phyloP scores from a whole-genome alignment of 352 stramenopile genomes.

The Pythium plurisporium region DNA sequence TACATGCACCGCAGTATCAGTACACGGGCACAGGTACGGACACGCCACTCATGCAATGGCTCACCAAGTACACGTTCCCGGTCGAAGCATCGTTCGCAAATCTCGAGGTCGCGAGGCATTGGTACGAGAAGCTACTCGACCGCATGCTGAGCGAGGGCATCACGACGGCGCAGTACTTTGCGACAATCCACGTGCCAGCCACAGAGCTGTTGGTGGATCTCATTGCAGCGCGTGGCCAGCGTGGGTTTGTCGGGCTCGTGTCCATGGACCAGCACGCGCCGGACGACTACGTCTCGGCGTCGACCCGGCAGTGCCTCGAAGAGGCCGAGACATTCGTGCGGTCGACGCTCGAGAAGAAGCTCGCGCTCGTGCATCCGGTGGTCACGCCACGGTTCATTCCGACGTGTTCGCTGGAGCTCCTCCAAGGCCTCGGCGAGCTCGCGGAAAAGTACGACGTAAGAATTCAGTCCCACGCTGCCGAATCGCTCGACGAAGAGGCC shows the following conservation, averaged over 20 bases:
- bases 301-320: slow-evolving; percentile 44
- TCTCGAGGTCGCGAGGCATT: slow-evolving; percentile 33
- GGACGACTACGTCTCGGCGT: slow-evolving; percentile 61
- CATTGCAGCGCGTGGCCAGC: slow-evolving; percentile 55
- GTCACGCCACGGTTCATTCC: slow-evolving; percentile 90
- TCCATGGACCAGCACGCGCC: slow-evolving; percentile 90
- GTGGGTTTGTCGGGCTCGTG: slow-evolving; percentile 86
- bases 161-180: slow-evolving; percentile 90
- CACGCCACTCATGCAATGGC: slow-evolving; percentile 88
- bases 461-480: slow-evolving; percentile 86
- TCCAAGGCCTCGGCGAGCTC: slow-evolving; percentile 67
- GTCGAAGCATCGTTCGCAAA: slow-evolving; percentile 72
- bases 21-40: slow-evolving; percentile 89
- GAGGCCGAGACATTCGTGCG: slow-evolving; percentile 78
- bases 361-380: slow-evolving; percentile 62
- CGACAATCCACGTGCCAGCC: slow-evolving; percentile 75
- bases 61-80: slow-evolving; percentile 90
- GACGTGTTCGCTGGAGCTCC: slow-evolving; percentile 76
- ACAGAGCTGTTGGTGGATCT: slow-evolving; percentile 81
- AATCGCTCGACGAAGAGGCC: slow-evolving; percentile 81
- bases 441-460: slow-evolving; percentile 57
- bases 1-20: slow-evolving; percentile 90
- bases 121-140: slow-evolving; percentile 76
- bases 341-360: slow-evolving; percentile 40
- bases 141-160: slow-evolving; percentile 73